These are phyloP conservation scores for Obelidium mucronatum DNA, from an alignment of 192 early-diverging fungal species.

Conservation along the genomic window DNA sequence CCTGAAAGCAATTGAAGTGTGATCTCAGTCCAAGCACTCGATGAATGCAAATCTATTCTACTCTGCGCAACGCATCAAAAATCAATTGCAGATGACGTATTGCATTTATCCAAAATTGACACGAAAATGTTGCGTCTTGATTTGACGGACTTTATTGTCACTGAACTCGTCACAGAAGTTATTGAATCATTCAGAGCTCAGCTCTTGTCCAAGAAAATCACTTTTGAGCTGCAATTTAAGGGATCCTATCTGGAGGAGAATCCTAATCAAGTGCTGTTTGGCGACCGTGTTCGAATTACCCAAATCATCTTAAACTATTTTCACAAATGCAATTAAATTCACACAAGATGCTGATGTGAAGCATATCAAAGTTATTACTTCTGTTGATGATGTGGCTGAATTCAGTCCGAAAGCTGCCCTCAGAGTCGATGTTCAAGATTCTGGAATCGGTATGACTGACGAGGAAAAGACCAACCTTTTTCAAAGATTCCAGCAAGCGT, in stretches of 20 bases:
- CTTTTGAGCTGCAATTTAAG: conserved; percentile 46
- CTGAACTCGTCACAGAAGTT: conserved; percentile 30
- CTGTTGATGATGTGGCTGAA: background rate
- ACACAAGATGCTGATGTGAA: conserved; percentile 45
- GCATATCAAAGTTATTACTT: background rate
- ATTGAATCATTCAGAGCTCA: conserved; percentile 41
- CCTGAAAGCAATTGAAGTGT: background rate
- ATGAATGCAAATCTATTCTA: conserved; percentile 39
- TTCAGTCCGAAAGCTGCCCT: conserved; percentile 26
- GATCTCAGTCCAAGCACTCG: conserved; percentile 22
- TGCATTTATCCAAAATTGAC: conserved; percentile 25
- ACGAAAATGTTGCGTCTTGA: conserved; percentile 42
- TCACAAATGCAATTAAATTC: conserved; percentile 65
- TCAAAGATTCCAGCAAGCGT: conserved; percentile 24
- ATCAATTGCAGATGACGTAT: conserved; percentile 14
- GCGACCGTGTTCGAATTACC: conserved; percentile 55
- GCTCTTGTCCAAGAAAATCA: conserved; percentile 23
- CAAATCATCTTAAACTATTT: conserved; percentile 60
- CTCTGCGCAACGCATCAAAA: background rate
- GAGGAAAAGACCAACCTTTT: conserved; percentile 53
- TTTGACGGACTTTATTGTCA: conserved; percentile 17
- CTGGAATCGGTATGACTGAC: conserved; percentile 59
- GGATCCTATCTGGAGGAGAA: conserved; percentile 45
- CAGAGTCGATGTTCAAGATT: conserved; percentile 39
- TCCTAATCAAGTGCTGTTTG: conserved; percentile 52